Evolutionary conservation across 176 grass and related monocot genomes (phyloP).

Genomic region (Phyllostachys edulis): DNA sequence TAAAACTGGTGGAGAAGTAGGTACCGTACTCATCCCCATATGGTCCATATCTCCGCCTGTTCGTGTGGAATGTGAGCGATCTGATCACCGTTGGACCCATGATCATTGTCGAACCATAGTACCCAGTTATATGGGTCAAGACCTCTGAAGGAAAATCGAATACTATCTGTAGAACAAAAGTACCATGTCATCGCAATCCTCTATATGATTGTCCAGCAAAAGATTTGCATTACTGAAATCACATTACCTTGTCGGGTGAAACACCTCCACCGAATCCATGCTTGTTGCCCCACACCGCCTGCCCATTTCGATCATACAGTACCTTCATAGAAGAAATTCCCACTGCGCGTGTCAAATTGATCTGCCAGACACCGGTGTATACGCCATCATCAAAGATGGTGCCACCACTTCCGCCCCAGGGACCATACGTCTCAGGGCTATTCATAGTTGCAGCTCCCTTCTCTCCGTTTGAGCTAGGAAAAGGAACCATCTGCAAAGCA

Average conservation of each 20-base stretch:
- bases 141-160: conserved; percentile 88
- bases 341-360: conserved; percentile 68
- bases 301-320: conserved; percentile 84
- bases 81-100: conserved; percentile 83
- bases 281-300: conserved; percentile 95
- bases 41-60: conserved; percentile 63
- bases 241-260: conserved; percentile 67
- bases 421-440: conserved; percentile 62
- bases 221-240: not conserved
- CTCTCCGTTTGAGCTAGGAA: conserved; percentile 51
- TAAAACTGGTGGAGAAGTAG: conserved; percentile 83
- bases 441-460: conserved; percentile 29
- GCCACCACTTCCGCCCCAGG: conserved; percentile 93
- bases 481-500: conserved; percentile 54
- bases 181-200: conserved; percentile 4
- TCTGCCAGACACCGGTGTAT: conserved; percentile 77
- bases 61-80: conserved; percentile 88
- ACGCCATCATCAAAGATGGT: conserved; percentile 93
- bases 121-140: conserved; percentile 85
- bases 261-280: conserved; percentile 73
- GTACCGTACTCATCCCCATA: conserved; percentile 76
- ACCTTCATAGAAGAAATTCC: conserved; percentile 81
- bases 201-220: not conserved
- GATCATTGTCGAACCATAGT: conserved; percentile 57
- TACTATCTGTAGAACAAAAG: conserved; percentile 46